A percentile compares a stretch with the other conserved stretches of the same genome.
phyloP scores from a whole-genome alignment of 768 basidiomycete species.

The Pholiota conissans region DNA sequence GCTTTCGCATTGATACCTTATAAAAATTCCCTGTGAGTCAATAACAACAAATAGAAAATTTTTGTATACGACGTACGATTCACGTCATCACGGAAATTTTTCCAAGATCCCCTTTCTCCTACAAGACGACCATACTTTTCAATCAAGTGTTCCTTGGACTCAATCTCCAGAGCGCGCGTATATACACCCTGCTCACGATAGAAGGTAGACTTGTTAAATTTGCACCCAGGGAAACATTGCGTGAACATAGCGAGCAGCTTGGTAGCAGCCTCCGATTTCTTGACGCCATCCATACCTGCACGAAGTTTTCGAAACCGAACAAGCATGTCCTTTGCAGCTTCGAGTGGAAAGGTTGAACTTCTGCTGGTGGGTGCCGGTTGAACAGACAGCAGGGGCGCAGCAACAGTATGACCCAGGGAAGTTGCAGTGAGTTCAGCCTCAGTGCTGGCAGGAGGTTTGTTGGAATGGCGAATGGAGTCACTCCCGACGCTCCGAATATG shows the following conservation, averaged over 20 bases:
- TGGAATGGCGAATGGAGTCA: not conserved
- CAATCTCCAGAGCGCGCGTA: not conserved
- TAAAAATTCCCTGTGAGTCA: not conserved
- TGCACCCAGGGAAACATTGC: not conserved
- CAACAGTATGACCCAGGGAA: not conserved
- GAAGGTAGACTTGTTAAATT: not conserved
- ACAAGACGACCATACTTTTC: not conserved
- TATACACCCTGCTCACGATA: not conserved
- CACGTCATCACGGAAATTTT: not conserved
- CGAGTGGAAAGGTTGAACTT: not conserved
- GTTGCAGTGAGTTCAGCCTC: not conserved
- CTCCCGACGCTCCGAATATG: not conserved
- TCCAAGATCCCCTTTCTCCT: not conserved
- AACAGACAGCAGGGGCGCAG: not conserved
- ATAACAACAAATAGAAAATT: not conserved
- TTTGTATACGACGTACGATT: not conserved
- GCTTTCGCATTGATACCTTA: not conserved
- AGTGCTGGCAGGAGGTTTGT: not conserved
- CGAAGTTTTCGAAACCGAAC: not conserved
- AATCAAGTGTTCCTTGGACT: not conserved
- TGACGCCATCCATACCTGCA: not conserved
- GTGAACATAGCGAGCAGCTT: not conserved
- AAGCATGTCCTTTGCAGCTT: not conserved
- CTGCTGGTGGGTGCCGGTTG: not conserved
- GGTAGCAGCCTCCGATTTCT: not conserved